These are phyloP conservation scores for Tripterygium wilfordii DNA, from an alignment of 177 flowering plant species.

Conservation along the genomic window DNA sequence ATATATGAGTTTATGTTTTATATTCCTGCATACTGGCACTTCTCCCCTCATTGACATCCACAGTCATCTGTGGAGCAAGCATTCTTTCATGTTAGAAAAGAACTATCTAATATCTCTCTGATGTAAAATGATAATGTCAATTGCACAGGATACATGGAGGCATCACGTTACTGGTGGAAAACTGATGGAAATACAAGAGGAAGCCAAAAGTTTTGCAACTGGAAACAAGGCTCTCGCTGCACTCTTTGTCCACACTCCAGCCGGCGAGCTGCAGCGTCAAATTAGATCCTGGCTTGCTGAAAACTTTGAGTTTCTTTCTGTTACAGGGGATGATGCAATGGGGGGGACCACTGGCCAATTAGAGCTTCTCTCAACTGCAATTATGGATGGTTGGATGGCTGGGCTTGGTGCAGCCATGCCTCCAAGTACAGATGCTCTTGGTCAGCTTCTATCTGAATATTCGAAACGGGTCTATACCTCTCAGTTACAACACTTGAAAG, in stretches of 20 bases:
- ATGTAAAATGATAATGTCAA: neutral
- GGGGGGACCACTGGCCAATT: slow-evolving; percentile 83
- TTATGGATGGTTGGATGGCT: slow-evolving; percentile 99
- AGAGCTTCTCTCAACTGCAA: slow-evolving; percentile 96
- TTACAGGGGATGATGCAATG: slow-evolving; percentile 71
- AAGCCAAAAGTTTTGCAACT: slow-evolving; percentile 89
- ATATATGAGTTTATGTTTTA: too few species aligned
- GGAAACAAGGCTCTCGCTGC: slow-evolving; percentile 98
- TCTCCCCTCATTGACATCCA: too few species aligned
- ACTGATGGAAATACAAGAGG: slow-evolving; percentile 93
- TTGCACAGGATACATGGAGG: slow-evolving; percentile 74
- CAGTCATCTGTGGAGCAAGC: too few species aligned
- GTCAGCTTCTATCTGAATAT: slow-evolving; percentile 88
- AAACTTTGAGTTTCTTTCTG: slow-evolving; percentile 91
- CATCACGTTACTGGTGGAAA: slow-evolving; percentile 97
- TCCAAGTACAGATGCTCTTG: slow-evolving; percentile 93
- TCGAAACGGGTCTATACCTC: slow-evolving; percentile 88
- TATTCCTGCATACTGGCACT: too few species aligned
- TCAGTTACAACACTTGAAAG: slow-evolving; percentile 94
- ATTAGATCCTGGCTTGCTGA: slow-evolving; percentile 96
- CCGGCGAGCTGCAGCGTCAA: slow-evolving; percentile 98
- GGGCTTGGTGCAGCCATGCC: slow-evolving; percentile 94
- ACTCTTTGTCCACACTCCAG: slow-evolving; percentile 97
- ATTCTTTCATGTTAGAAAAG: neutral
- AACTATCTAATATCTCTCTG: too few species aligned